A percentile compares a stretch with the other conserved stretches of the same genome.
Evolutionary conservation across 345 rosid species (phyloP).

Genomic region (Hevea brasiliensis): DNA sequence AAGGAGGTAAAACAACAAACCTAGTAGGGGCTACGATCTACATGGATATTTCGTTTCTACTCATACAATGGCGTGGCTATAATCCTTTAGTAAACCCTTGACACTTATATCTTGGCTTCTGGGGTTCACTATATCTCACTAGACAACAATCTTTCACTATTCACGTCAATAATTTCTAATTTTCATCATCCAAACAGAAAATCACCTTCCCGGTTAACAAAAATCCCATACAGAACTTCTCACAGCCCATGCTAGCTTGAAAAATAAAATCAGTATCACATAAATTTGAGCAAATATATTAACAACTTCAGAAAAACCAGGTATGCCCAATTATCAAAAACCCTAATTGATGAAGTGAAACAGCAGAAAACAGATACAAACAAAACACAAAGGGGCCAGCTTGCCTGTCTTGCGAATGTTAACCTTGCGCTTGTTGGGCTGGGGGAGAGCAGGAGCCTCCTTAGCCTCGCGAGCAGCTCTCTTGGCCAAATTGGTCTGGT

Average conservation of each 20-base stretch:
- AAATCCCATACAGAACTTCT: neutral
- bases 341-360: neutral
- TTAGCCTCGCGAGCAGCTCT: conserved; percentile 96
- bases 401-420: conserved; percentile 73
- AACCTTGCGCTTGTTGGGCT: conserved; percentile 91
- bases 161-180: neutral
- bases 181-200: neutral
- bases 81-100: too few relatives aligned
- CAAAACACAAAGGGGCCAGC: neutral
- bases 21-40: too few relatives aligned
- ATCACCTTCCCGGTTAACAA: neutral
- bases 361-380: neutral
- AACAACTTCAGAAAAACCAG: neutral
- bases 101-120: neutral
- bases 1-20: too few relatives aligned
- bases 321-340: neutral
- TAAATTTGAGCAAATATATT: neutral
- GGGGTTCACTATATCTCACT: neutral
- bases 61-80: too few relatives aligned
- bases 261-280: too few relatives aligned
- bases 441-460: conserved; percentile 88
- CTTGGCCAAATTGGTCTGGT: conserved; percentile 95
- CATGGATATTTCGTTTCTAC: too few relatives aligned
- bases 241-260: too few relatives aligned
- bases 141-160: neutral